Base-by-base conservation (phyloP, 2,329 filamentous ascomycete genomes). In the Paecilomyces dactylethromorphus region DNA sequence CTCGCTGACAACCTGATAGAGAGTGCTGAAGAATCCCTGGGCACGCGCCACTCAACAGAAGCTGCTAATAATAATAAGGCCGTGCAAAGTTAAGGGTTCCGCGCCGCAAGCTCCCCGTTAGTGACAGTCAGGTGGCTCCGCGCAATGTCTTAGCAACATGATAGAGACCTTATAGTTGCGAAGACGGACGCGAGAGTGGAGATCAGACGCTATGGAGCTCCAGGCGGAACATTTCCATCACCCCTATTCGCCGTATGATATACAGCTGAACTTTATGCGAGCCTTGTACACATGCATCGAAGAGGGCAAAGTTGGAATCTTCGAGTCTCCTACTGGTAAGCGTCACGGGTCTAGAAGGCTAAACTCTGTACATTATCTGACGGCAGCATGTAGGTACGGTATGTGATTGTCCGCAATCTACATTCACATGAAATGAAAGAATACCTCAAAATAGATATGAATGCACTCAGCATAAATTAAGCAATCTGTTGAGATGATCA, bases 261-360 rank as follows among this genome's bases (percentile, higher is more conserved):
- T 96, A 51, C 92, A 97, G 69, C 81, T 88, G 52, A 80, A 93
- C 65, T 95, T 97, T 69, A 97, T 97, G 92, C 86, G 82, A 64
- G 84, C 88, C 0, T 82, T 94, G 4, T 96, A 96, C 70, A 77
- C 85, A 55, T 90, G 91, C 60, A 83, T 96, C 26, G 87, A 95
- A 65, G 74, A 88, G 50, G 88, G 90, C 8, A 90, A 92, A 68
- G 81, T 96, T 53, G 92, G 90, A 31, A 92, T 97, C 51, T 87
- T 97, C 53, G 92, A 97, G 71, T 96, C 91, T 53, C 92, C 92
- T n/a, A 97, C 92, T 50, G 92, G 92, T 73, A 89, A 85, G 62
- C 54, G 10, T 50, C 55, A 18, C 22, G 12, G 35, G 24, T 11
- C 26, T 32, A 11, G 11, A 53, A 15, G 32, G 32, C 13, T 29